Percentiles rank a stretch among this genome's conserved stretches.
These are phyloP conservation scores for Obelidium mucronatum DNA, from an alignment of 192 early-diverging fungal species.

Conservation along the genomic window DNA sequence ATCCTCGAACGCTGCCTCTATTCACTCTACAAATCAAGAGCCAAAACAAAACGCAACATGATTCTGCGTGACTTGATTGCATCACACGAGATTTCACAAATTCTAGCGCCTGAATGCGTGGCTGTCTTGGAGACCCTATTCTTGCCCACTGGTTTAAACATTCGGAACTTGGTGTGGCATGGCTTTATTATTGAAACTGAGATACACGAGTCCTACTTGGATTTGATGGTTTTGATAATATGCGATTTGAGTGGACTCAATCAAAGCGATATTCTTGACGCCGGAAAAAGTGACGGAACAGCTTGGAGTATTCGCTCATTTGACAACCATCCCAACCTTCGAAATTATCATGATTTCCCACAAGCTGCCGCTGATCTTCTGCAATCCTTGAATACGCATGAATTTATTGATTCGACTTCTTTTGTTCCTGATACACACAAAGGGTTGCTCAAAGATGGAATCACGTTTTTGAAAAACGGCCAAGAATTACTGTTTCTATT, in stretches of 20 bases:
- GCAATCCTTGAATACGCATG: neutral
- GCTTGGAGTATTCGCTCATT: neutral
- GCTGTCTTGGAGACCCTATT: neutral
- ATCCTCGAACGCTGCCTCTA: slow-evolving; percentile 20
- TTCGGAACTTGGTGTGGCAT: slow-evolving; percentile 28
- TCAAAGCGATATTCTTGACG: neutral
- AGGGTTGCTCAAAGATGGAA: neutral
- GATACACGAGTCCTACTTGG: neutral
- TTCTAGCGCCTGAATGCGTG: neutral
- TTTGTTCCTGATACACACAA: slow-evolving; percentile 24
- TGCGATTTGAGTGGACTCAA: neutral
- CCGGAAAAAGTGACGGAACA: no score
- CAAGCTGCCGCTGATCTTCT: neutral
- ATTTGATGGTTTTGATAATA: neutral
- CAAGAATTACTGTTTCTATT: slow-evolving; percentile 4
- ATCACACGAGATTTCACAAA: neutral
- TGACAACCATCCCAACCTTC: slow-evolving; percentile 7
- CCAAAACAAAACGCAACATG: neutral
- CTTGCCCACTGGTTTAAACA: slow-evolving; percentile 11
- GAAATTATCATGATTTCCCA: neutral
- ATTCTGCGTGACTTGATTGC: slow-evolving; percentile 22
- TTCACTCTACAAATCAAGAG: neutral
- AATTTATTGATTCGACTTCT: neutral
- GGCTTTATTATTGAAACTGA: slow-evolving; percentile 12
- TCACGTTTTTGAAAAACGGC: neutral